A percentile compares a stretch with the other conserved stretches of the same genome.
phyloP scores from a whole-genome alignment of 1,139 yeast genomes.

The Hansenula lynferdii region DNA sequence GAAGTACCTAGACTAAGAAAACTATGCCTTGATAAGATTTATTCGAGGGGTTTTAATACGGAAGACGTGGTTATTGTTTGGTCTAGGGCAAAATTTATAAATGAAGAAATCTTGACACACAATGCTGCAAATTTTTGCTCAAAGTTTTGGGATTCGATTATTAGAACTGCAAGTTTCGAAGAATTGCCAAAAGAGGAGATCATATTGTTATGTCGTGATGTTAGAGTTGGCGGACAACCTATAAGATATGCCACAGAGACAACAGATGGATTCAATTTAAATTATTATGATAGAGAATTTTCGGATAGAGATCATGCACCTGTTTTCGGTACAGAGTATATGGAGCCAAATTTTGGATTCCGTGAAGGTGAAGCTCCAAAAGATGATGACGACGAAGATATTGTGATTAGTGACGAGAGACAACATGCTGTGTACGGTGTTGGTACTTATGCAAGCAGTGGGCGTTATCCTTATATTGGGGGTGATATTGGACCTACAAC shows the following conservation, averaged over 20 bases:
- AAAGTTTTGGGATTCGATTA: slow-evolving; percentile 44
- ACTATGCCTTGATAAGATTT: slow-evolving; percentile 34
- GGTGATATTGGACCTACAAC: too few relatives aligned
- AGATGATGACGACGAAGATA: slow-evolving; percentile 3
- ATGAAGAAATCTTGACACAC: slow-evolving; percentile 37
- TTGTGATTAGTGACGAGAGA: too few relatives aligned
- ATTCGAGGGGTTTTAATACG: slow-evolving; percentile 27
- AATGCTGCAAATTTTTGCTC: slow-evolving; percentile 38
- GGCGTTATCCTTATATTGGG: too few relatives aligned
- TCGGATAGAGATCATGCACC: background rate
- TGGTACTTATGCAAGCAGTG: too few relatives aligned
- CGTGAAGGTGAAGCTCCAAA: slow-evolving; percentile 3
- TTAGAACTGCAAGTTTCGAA: slow-evolving; percentile 37
- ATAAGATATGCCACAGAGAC: background rate
- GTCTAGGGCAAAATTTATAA: slow-evolving; percentile 37
- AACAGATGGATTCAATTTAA: background rate
- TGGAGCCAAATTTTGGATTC: background rate
- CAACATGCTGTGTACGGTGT: too few relatives aligned
- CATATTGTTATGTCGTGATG: slow-evolving; percentile 40
- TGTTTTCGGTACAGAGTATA: background rate
- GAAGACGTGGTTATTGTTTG: slow-evolving; percentile 37
- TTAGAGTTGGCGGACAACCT: slow-evolving; percentile 11
- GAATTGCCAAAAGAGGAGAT: slow-evolving; percentile 39
- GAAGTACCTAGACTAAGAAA: slow-evolving; percentile 42
- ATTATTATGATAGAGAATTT: background rate